Evolutionary conservation across 2,329 filamentous ascomycete species (phyloP), one percentile per base, ranked within the genome.

Genomic region (Elsinoe australis): DNA sequence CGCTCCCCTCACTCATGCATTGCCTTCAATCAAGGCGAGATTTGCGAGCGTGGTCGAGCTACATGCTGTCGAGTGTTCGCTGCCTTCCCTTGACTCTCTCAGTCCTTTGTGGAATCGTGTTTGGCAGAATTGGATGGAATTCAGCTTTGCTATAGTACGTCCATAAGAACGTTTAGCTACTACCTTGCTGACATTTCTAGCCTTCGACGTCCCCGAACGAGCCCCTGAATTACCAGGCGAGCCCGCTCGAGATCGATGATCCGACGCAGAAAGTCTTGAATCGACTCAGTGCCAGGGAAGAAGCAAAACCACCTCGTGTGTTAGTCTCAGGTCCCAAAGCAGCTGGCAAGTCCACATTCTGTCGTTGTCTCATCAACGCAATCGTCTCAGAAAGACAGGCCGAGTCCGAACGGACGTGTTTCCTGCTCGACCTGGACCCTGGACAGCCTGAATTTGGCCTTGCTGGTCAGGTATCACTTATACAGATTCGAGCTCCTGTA

Each of bases 311-410:
- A 9, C 5, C 45, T 2, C 67, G 69, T 2, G 68, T 78, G 5
- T 68, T 88, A 52, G 67, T 87, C 2, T 81, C 81, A 42, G 85
- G 85, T 0, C 77, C 82, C 0, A 85, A 87, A 54, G 80, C 77
- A 0, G 79, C 83, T 2, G 85, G 85, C 2, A 89, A 89, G 59
- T 88, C 85, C 1, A 87, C 83, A 0, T 85, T 88, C 60, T 75
- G 77, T 9, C 78, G 76, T 39, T 63, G 87, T 3, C 67, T 89
- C 2, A 66, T 74, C 6, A 89, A 89, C 58, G 74, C 78, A 8
- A 66, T 86, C 6, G 63, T 86, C n/a, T 83, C 79, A 3, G 63
- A 68, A 36, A 57, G 59, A 50, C 52, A 49, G 52, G 62, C 42
- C 53, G 59, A 4, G 52, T 47, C 39, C 17, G 48, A 31, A 33